Conservation (phyloP, 495 filamentous ascomycete species). For the Penicillium steckii region DNA sequence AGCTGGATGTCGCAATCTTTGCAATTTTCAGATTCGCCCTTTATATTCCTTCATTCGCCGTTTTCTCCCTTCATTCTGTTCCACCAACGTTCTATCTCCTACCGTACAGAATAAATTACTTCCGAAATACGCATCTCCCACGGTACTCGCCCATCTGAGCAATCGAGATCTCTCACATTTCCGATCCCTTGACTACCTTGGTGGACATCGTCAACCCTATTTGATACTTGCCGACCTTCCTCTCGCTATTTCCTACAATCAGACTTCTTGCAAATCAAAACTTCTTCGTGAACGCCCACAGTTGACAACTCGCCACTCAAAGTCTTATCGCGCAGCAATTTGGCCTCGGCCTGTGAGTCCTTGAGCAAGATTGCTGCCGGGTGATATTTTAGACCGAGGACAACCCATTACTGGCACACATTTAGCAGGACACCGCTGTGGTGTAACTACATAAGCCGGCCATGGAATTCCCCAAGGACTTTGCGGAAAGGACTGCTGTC, state of each 20-base stretch:
- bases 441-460: too few relatives aligned
- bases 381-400: neutral
- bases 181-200: slow-evolving; percentile 2
- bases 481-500: slow-evolving; percentile 7
- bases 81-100: neutral
- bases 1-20: neutral
- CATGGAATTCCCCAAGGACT: neutral
- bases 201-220: neutral
- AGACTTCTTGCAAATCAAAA: neutral
- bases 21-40: neutral
- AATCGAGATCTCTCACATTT: slow-evolving; percentile 1
- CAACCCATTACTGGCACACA: neutral
- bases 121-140: slow-evolving; percentile 4
- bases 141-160: slow-evolving; percentile 12
- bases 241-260: neutral
- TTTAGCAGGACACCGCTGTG: too few relatives aligned
- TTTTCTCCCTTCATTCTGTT: neutral
- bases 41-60: neutral
- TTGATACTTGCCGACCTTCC: neutral
- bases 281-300: neutral
- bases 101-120: too few relatives aligned
- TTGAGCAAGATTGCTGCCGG: neutral
- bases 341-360: neutral
- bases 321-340: neutral
- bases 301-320: neutral